phyloP scores from a whole-genome alignment of 2,329 filamentous ascomycete genomes.

The Botryosphaeria dothidea region DNA sequence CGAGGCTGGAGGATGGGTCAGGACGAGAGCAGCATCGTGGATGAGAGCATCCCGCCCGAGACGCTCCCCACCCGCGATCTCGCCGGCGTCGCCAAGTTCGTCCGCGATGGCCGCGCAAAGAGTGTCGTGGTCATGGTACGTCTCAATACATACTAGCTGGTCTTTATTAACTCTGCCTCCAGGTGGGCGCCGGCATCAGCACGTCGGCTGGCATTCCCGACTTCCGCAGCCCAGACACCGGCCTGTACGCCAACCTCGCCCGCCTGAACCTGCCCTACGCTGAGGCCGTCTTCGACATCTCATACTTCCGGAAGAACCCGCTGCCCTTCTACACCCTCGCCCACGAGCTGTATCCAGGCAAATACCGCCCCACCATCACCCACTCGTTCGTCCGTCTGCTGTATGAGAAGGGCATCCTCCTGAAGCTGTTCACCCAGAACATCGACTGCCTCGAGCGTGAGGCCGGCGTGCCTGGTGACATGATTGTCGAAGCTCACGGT shows the following conservation, averaged over 20 bases:
- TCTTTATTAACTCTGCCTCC: not conserved
- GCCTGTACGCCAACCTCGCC: constrained; percentile 89
- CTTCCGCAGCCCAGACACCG: constrained; percentile 90
- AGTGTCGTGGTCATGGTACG: constrained; percentile 78
- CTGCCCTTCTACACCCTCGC: constrained; percentile 90
- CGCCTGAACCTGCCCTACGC: constrained; percentile 83
- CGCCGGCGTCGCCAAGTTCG: constrained; percentile 75
- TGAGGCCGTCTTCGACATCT: constrained; percentile 92
- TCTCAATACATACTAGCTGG: not conserved
- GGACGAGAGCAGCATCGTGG: constrained; percentile 71
- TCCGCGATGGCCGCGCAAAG: constrained; percentile 67
- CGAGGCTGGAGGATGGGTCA: constrained; percentile 72
- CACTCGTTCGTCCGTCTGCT: constrained; percentile 87
- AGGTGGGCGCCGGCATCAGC: constrained; percentile 85
- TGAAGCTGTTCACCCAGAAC: constrained; percentile 94
- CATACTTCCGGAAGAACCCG: constrained; percentile 82
- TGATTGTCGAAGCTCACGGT: constrained; percentile 91
- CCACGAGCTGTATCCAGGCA: constrained; percentile 87
- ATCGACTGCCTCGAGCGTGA: constrained; percentile 92
- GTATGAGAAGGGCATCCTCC: constrained; percentile 72
- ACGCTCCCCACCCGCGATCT: constrained; percentile 70
- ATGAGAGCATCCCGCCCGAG: constrained; percentile 63
- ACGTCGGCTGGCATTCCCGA: constrained; percentile 79
- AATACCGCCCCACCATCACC: constrained; percentile 83
- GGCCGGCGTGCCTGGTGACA: constrained; percentile 78